Evolutionary conservation across 2,329 filamentous ascomycete genomes (phyloP).

Genomic region (Cladosporium sp.): DNA sequence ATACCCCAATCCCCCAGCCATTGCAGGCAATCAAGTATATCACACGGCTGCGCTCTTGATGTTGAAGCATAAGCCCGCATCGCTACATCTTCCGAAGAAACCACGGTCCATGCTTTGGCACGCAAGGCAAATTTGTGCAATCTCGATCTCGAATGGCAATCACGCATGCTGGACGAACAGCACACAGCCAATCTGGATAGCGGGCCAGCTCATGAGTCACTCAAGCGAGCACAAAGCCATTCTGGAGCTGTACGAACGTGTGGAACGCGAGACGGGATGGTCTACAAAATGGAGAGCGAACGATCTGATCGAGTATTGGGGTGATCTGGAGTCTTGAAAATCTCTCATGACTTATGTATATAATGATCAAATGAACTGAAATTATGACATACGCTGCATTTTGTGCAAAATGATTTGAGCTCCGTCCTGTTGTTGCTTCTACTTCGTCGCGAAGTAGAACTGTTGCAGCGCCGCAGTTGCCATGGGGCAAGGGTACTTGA

Average conservation of each 20-base stretch:
- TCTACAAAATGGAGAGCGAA: slow-evolving; percentile 55
- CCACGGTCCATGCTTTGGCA: slow-evolving; percentile 50
- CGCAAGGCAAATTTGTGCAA: slow-evolving; percentile 49
- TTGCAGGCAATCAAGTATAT: slow-evolving; percentile 55
- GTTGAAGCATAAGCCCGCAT: slow-evolving; percentile 51
- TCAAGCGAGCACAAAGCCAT: slow-evolving; percentile 47
- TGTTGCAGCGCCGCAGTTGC: slow-evolving; percentile 38
- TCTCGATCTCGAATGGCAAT: slow-evolving; percentile 47
- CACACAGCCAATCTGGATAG: slow-evolving; percentile 51
- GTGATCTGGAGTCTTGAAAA: slow-evolving; percentile 34
- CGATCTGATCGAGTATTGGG: slow-evolving; percentile 55
- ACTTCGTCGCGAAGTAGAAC: slow-evolving; percentile 34
- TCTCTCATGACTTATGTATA: neutral
- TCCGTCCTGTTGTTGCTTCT: neutral
- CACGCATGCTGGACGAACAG: slow-evolving; percentile 50
- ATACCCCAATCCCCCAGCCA: slow-evolving; percentile 47
- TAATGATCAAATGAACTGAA: neutral
- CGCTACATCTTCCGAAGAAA: slow-evolving; percentile 31
- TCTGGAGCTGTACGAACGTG: slow-evolving; percentile 49
- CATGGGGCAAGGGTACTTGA: slow-evolving; percentile 39
- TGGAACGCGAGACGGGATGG: slow-evolving; percentile 57
- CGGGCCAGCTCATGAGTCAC: slow-evolving; percentile 50
- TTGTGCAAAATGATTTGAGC: neutral
- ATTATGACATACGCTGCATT: neutral
- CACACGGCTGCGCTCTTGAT: slow-evolving; percentile 57